Evolutionary conservation across 345 rosid genomes (phyloP), one percentile per base, ranked within the genome.

Genomic region (Brassica cretica): DNA sequence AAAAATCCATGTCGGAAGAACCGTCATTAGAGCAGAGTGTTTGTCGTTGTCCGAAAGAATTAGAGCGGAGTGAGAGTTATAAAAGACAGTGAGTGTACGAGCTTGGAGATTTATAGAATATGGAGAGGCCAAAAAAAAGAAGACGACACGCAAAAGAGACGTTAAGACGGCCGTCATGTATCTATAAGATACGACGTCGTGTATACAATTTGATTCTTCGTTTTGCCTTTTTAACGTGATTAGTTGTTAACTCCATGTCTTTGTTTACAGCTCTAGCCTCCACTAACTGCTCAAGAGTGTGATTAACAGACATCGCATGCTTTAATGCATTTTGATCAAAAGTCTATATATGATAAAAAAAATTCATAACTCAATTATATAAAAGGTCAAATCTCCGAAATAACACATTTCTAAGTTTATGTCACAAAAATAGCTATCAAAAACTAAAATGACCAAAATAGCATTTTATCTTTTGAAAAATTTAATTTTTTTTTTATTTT

Each of bases 151-250:
- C 72, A 71, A 76, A 76, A 68, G 70, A 76, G 77, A 77, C 80
- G 84, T 81, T 81, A 81, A 76, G 80, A 81, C 77, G 73, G 84
- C 74, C 84, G 84, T 81, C 77, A 81, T 59, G 77, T 71, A 81
- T 49, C 21, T 25, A 66, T 33, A 60, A 74, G 56, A 41, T 32
- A 76, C 81, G 72, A 21, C 16, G 76, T 65, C 72, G 73, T 70
- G 2, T 64, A 0, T 44, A 64, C 32, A 44, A 6, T 10, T 44
- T 51, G 74, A 66, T 79, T 74, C 35, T 64, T 64, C 5, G 4
- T 70, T 41, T 18, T 12, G 53, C 64, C 59, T 19, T 76, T 80
- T 32, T 72, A 66, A 71, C 80, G 76, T 76, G 70, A 70, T 72
- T 72, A 3, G 58, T 60, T 58, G 76, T 58, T 56, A 19, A 30